Base-by-base conservation (phyloP, 176 grass and related monocot species). In the Dendrocalamus sinicus region DNA sequence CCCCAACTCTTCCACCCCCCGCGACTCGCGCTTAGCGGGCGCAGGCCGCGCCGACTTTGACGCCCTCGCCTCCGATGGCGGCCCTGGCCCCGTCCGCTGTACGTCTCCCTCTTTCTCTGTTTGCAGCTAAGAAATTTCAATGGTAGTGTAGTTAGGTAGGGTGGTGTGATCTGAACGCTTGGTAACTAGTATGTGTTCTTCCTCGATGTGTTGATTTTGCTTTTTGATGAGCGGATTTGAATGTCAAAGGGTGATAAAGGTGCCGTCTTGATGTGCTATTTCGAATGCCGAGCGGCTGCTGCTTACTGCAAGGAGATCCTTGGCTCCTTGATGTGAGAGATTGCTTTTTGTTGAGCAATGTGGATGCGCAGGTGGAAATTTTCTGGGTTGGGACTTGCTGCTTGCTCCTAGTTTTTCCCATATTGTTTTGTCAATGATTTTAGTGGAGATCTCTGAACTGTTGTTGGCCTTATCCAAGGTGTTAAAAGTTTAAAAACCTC, bases 1-100 rank as follows among this genome's bases (percentile, higher is more conserved):
- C 41, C 54, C 77, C 3, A 78, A 73, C 72, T 55, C 75, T 30
- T 81, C 76, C 9, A 51, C 91, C 40, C 84, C 85, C 76, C 93
- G 89, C 61, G 86, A 82, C 67, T 80, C 81, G 41, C 89, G 86
- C 55, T 89, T 98, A 12, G 79, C 76, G 1, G 75, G 76, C 7
- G 72, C 51, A 12, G 81, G 89, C 7, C 89, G 89, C 87, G 70
- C 64, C 9, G 92, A 91, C 67, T 88, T 91, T 64, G 93, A 95
- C 52, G 85, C 91, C 11, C 83, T 92, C 30, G 57, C 83, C 70
- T 91, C 93, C 57, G 83, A 89, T 43, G 89, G 89, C 24, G 93
- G 91, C 55, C 90, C 93, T 5, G 91, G 91, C 19, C 89, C 96
- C 77, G 91, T 95, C 77, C 89, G 90, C 78, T 98, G 96, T 98